These are phyloP conservation scores for Boletus rubroflammeus DNA, from an alignment of 768 basidiomycete genomes.

Conservation along the genomic window DNA sequence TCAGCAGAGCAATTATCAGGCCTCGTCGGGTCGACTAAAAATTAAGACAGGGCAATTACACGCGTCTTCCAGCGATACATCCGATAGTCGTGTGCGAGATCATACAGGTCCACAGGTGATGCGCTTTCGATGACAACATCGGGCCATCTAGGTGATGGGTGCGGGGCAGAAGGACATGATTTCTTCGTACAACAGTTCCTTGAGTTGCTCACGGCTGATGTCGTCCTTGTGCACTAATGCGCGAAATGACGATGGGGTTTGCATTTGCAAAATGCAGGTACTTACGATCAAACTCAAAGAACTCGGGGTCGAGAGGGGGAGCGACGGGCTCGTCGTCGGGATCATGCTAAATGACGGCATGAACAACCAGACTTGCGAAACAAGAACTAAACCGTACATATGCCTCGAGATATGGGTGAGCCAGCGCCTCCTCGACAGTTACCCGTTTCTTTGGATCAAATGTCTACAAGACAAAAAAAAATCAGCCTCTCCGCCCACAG, in stretches of 20 bases:
- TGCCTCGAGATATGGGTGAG: constrained; percentile 93
- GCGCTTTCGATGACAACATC: not conserved
- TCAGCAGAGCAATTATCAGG: not conserved
- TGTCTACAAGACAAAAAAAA: constrained; percentile 46
- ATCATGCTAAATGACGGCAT: constrained; percentile 59
- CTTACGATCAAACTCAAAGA: constrained; percentile 96
- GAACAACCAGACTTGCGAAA: not conserved
- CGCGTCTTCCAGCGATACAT: constrained; percentile 7
- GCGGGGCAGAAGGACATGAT: constrained; percentile 84
- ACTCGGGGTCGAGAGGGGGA: constrained; percentile 90
- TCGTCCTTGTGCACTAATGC: constrained; percentile 86
- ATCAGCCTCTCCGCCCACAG: not conserved
- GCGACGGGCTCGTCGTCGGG: constrained; percentile 96
- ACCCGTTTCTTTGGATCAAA: constrained; percentile 98
- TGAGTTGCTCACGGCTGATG: constrained; percentile 92
- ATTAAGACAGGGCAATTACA: not conserved
- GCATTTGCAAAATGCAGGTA: constrained; percentile 8
- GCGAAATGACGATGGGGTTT: not conserved
- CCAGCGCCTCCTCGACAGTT: constrained; percentile 89
- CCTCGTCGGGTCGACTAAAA: not conserved
- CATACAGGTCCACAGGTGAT: not conserved
- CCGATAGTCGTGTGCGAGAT: not conserved
- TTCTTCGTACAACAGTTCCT: constrained; percentile 91
- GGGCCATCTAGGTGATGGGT: constrained; percentile 39
- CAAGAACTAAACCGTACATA: constrained; percentile 51